These are phyloP conservation scores for Annulohypoxylon maeteangense DNA, from an alignment of 495 filamentous ascomycete species.

Conservation along the genomic window DNA sequence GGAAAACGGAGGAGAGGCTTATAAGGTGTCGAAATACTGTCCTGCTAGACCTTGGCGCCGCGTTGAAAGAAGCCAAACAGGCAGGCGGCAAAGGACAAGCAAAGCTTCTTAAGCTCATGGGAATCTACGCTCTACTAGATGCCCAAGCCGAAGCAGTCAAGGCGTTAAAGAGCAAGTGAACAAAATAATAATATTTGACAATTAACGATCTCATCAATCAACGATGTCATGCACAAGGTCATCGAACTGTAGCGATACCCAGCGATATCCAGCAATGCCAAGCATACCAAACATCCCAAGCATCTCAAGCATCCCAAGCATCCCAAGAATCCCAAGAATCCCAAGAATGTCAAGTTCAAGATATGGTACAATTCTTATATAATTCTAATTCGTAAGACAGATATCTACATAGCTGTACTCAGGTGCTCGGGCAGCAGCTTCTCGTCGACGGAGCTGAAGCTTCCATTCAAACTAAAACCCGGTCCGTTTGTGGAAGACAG, in stretches of 20 bases:
- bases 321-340: conserved; percentile 53
- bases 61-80: conserved; percentile 75
- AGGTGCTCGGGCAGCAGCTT: conserved; percentile 63
- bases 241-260: too few relatives aligned
- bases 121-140: conserved; percentile 79
- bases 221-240: too few relatives aligned
- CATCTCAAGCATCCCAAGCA: conserved; percentile 46
- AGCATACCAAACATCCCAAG: conserved; percentile 48
- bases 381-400: conserved; percentile 47
- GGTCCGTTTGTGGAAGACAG: conserved; percentile 87
- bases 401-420: conserved; percentile 60
- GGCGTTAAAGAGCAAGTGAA: conserved; percentile 65
- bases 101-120: conserved; percentile 74
- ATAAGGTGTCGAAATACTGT: conserved; percentile 72
- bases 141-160: conserved; percentile 80
- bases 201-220: too few relatives aligned
- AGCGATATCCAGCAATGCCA: too few relatives aligned
- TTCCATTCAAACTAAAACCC: conserved; percentile 86
- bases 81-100: conserved; percentile 63
- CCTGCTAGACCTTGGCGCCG: conserved; percentile 82
- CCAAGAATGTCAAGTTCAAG: conserved; percentile 33
- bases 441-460: conserved; percentile 70
- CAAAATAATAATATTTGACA: not conserved
- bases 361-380: conserved; percentile 67
- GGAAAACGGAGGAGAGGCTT: conserved; percentile 66